Conservation (phyloP, 352 stramenopile genomes). For the Chrysophaeum taylorii region DNA sequence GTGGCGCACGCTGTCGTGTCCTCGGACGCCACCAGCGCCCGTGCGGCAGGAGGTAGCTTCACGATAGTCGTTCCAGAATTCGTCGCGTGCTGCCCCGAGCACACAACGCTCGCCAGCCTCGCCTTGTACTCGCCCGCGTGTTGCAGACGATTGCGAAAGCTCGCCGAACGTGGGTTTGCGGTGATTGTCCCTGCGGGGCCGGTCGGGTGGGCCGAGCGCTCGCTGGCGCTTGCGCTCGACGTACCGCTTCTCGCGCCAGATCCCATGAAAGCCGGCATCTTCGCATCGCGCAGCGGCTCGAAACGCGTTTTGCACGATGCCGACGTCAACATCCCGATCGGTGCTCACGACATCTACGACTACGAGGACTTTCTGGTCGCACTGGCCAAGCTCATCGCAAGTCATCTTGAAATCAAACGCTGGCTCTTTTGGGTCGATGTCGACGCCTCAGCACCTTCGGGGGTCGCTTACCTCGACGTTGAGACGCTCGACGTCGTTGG, state of each 20-base stretch:
- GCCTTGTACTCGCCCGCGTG: slow-evolving; percentile 68
- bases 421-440: slow-evolving; percentile 69
- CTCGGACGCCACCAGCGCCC: too few species aligned
- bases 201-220: slow-evolving; percentile 57
- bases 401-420: slow-evolving; percentile 54
- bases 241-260: slow-evolving; percentile 51
- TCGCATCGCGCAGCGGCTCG: slow-evolving; percentile 56
- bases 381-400: slow-evolving; percentile 65
- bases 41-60: slow-evolving; percentile 47
- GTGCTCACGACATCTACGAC: slow-evolving; percentile 71
- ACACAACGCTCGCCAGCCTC: slow-evolving; percentile 62
- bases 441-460: slow-evolving; percentile 42
- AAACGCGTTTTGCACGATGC: slow-evolving; percentile 62
- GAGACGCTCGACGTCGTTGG: slow-evolving; percentile 10
- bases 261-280: slow-evolving; percentile 33
- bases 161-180: slow-evolving; percentile 33
- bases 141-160: slow-evolving; percentile 47
- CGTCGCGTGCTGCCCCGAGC: slow-evolving; percentile 52
- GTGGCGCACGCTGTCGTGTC: too few species aligned
- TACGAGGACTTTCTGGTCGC: slow-evolving; percentile 61
- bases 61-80: slow-evolving; percentile 67
- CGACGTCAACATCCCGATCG: slow-evolving; percentile 65
- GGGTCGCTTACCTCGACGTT: neutral
- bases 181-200: slow-evolving; percentile 59
- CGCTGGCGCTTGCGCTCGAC: slow-evolving; percentile 51